Base-by-base conservation (phyloP, 768 basidiomycete species). In the Multifurca ochricompacta region DNA sequence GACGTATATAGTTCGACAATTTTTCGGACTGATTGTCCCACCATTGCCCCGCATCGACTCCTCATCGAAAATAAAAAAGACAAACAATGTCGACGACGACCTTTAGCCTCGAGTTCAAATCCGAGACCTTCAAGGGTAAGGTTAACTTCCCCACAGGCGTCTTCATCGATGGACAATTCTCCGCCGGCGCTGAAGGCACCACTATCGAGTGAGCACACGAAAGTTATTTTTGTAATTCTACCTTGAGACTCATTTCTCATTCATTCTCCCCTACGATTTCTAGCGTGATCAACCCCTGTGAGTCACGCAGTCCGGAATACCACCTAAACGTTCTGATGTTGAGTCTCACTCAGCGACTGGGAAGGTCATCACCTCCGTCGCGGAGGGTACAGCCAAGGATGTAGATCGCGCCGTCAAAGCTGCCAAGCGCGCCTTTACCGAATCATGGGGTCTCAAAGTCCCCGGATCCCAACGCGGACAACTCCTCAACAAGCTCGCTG, bases 381-480 rank as follows among this genome's bases (percentile, higher is more conserved):
- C 79, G 0, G 80, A 78, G 64, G 90, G 76, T 27, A 79, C 80
- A 2, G 53, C 74, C 8, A 76, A 80, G 58, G 91, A 94, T 64
- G 80, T 95, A 58, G 86, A 94, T 66, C 62, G 67, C 44, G 91
- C 91, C 0, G 90, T 91, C 53, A 69, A 73, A 4, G 83, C 77
- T 36, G 87, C 87, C 0, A 75, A 79, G 54, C 78, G 75, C 64
- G 79, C 81, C 1, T 79, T 76, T 67, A 78, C 85, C 16, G 81
- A 77, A 6, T 65, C 68, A 35, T 91, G 91, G 87, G 87, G 87
- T 31, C 68, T 82, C 55, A 80, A 83, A 53, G 64, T 68, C 18
- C 68, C 81, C 6, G 85, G 82, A 16, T 13, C 63, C 5, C 60
- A 71, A 52, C 80, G 87, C 21, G 75, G 78, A 36, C 68, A 70